Evolutionary conservation across 2,329 filamentous ascomycete genomes (phyloP), one percentile per base, ranked within the genome.

Genomic region (Leptographium wingfieldii): DNA sequence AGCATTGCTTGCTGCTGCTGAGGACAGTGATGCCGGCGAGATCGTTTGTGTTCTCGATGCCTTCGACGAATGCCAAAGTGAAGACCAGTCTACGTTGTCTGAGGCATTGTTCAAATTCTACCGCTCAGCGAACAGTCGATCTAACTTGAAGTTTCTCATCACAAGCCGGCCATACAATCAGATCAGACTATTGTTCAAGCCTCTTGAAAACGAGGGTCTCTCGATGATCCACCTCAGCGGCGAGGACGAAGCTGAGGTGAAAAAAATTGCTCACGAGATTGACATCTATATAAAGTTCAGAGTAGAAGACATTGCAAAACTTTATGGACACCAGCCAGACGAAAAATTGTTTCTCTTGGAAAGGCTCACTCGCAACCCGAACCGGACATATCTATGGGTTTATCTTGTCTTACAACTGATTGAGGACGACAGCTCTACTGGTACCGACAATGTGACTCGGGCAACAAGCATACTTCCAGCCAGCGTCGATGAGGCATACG

Each of bases 121-220:
- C 68, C 56, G 65, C 16, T 19, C 19, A 12, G 1, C 29, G 22
- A 38, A n/a, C 56, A 22, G 22, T 22, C 29, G 3, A 9, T 19
- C 5, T n/a, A 27, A 40, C 1, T 2, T 67, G 43, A 64, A 71
- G 57, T 61, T 63, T 25, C 31, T 64, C 2, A 38, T 74, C 5
- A 74, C 73, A 0, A 73, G 71, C 61, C 69, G 73, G 1, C 72
- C 71, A 22, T 71, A 72, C 57, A 22, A 22, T 22, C 22, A 22
- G 22, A 22, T 22, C 22, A 22, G 22, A 22, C 22, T 22, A 22
- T 22, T 22, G 22, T 22, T 22, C 22, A 22, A 22, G 22, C 22
- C 22, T 22, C 22, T 1, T 22, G 57, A 60, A 6, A 4, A 9
- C 19, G 43, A 48, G n/a, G 19, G 16, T 5, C 64, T 66, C 7